Evolutionary conservation across 2,329 filamentous ascomycete genomes (phyloP), one percentile per base, ranked within the genome.

Genomic region (Sclerotinia nivalis): DNA sequence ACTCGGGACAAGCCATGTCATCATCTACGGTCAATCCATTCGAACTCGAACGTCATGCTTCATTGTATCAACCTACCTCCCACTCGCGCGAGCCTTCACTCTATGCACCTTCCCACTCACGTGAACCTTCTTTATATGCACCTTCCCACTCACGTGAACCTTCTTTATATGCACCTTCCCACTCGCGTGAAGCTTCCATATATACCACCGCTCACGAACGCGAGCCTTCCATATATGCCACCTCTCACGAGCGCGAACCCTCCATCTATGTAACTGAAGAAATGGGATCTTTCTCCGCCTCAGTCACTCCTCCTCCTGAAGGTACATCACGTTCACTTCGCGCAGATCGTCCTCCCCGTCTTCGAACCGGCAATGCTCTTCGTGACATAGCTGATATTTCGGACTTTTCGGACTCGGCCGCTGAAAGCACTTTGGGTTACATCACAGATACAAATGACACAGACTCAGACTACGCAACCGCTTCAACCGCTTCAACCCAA

Each of bases 21-120:
- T 77, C 85, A 45, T 84, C 85, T 37, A 81, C 83, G 18, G 83
- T 81, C 2, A 87, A 87, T 73, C 87, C 88, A 0, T 90, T 90
- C 70, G 86, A 89, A 68, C 81, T 90, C 4, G 88, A 90, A 76
- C 84, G 85, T n/a, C 87, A 89, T 73, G 81, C 86, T 1, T 88
- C 87, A 1, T 79, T 88, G 1, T 87, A 88, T 72, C 80, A 77
- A 60, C 75, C 81, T 55, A 47, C 80, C 15, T 78, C 81, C 6
- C 75, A 68, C 49, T 69, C 64, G 12, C 60, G 85, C n/a, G 87
- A 89, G 72, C 81, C 86, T 1, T 88, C 87, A 0, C 34, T 64
- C 79, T 88, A 2, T 87, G 88, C 72, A 80, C 40, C 80, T 43
- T 69, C 68, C 25, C 81, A 89, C 5, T 88, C 90, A 76, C 84